Percentiles rank a stretch among this genome's conserved stretches.
Evolutionary conservation across 2,329 filamentous ascomycete genomes (phyloP).

Genomic region (Cladophialophora exuberans): DNA sequence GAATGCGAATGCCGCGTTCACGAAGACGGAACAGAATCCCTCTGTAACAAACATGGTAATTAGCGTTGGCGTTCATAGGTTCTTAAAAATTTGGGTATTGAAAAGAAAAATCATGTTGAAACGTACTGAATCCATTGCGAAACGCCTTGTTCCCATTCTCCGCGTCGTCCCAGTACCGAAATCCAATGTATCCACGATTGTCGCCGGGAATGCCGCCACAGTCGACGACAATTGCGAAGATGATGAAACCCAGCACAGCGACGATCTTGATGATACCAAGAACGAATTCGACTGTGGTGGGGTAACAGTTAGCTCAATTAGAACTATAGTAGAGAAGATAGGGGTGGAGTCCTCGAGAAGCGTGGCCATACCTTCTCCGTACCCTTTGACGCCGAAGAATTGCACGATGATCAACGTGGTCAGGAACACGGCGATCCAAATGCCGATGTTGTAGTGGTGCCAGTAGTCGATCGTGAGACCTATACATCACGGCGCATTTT

Average conservation of each 20-base stretch:
- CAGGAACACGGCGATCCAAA: constrained; percentile 84
- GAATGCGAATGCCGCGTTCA: constrained; percentile 66
- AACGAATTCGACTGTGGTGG: constrained; percentile 69
- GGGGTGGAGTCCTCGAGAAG: too few relatives aligned
- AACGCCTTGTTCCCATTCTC: constrained; percentile 54
- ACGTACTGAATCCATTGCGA: too few relatives aligned
- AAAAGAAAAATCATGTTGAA: too few relatives aligned
- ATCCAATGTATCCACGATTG: constrained; percentile 73
- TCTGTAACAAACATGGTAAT: too few relatives aligned
- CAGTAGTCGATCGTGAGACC: constrained; percentile 25
- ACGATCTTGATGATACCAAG: constrained; percentile 85
- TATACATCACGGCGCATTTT: constrained; percentile 61
- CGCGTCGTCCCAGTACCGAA: constrained; percentile 65
- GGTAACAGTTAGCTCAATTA: not conserved
- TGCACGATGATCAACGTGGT: constrained; percentile 77
- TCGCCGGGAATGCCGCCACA: constrained; percentile 72
- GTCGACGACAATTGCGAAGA: constrained; percentile 84
- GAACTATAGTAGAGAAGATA: too few relatives aligned
- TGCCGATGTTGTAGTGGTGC: constrained; percentile 55
- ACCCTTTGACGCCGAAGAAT: constrained; percentile 83
- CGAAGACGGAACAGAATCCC: constrained; percentile 66
- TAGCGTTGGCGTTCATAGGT: too few relatives aligned
- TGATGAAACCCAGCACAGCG: constrained; percentile 85
- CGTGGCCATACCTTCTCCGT: constrained; percentile 66
- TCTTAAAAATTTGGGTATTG: too few relatives aligned